These are phyloP conservation scores for Leishmania tarentolae DNA, from an alignment of 208 protist species.

Conservation along the genomic window DNA sequence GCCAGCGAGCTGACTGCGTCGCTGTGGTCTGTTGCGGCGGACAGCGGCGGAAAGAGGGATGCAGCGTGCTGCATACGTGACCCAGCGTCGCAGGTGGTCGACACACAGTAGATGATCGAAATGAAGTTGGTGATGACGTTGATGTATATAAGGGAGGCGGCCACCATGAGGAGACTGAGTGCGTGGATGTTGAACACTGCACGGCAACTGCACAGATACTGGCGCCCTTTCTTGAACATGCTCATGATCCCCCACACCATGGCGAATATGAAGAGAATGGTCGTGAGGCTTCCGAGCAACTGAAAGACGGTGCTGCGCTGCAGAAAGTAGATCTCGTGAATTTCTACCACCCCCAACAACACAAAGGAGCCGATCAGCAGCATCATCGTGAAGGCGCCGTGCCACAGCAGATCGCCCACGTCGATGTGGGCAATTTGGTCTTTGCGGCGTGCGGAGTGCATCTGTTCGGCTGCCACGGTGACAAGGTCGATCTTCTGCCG, in stretches of 20 bases:
- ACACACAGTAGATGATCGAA: conserved; percentile 57
- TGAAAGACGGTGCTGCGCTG: conserved; percentile 44
- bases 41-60: conserved; percentile 38
- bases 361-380: conserved; percentile 45
- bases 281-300: conserved; percentile 25
- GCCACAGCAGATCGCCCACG: conserved; percentile 25
- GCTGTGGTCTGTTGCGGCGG: background rate
- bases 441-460: conserved; percentile 25
- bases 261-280: conserved; percentile 22
- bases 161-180: conserved; percentile 42
- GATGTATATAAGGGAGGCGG: conserved; percentile 59
- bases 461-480: conserved; percentile 44
- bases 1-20: background rate
- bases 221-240: conserved; percentile 42
- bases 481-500: conserved; percentile 44
- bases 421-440: conserved; percentile 26
- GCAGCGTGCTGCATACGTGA: conserved; percentile 28
- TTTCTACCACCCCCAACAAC: conserved; percentile 27
- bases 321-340: conserved; percentile 30
- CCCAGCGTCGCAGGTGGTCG: conserved; percentile 41
- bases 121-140: conserved; percentile 63
- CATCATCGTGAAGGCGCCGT: conserved; percentile 31
- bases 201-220: conserved; percentile 24
- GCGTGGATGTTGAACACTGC: conserved; percentile 18
- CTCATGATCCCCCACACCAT: conserved; percentile 46